Base-by-base conservation (phyloP, 2,329 filamentous ascomycete genomes). In the Pseudogymnoascus sp. region DNA sequence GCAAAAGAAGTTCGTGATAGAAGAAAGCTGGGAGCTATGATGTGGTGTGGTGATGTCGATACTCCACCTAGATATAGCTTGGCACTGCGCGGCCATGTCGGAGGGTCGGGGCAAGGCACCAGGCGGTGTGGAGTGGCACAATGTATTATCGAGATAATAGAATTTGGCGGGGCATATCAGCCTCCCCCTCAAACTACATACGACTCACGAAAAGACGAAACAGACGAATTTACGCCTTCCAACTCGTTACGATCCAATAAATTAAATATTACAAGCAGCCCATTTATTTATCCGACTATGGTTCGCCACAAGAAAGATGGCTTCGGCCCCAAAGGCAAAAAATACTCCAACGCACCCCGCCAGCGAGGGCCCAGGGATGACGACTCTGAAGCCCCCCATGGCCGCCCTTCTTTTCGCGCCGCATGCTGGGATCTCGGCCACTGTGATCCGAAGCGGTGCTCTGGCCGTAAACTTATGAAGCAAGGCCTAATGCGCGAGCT, bases 341-440 rank as follows among this genome's bases (percentile, higher is more conserved):
- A 89, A 75, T 82, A 82, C 69, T 77, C 78, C 67, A 81, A 83
- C 63, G 76, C 80, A 12, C 80, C 85, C 64, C 80, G 84, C 65
- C 77, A 80, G 65, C 78, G 80, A 64, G 77, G 80, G 63, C 80
- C 80, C 66, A 78, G 76, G 70, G 68, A 75, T 58, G 71, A 74
- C 60, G 73, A 78, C 60, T 67, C 68, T 67, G 66, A 73, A 65
- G 68, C 75, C 60, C 70, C 69, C 61, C 62, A 69, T 60, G 63
- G 69, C 57, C 82, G 69, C 65, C 85, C 76, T 38, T 71, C 77
- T 20, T 97, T 92, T 82, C 96, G 95, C 76, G 93, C 94, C 57
- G 94, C 93, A 62, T 97, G 93, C 74, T 99, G 94, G 94, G 94
- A 99, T 71, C 81, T 99, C 35, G 93, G 92, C 64, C 94, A 99